These are phyloP conservation scores for Geotrichum candidum DNA, from an alignment of 1,139 yeast genomes.

Conservation along the genomic window DNA sequence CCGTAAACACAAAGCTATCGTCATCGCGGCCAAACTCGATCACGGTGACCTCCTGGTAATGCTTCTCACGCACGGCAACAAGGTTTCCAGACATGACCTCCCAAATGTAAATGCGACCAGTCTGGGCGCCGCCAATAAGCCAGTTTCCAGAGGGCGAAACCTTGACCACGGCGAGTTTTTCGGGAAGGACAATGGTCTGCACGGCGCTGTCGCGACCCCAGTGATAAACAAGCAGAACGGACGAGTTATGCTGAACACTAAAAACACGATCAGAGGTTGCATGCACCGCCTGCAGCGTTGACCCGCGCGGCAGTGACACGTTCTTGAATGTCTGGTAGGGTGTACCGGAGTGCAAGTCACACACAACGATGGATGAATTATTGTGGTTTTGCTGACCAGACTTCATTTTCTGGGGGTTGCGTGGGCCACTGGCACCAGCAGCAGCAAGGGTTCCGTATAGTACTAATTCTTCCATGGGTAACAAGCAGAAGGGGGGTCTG, in stretches of 20 bases:
- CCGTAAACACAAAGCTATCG: slow-evolving; percentile 64
- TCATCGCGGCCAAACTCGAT: slow-evolving; percentile 52
- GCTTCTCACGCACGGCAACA: slow-evolving; percentile 69
- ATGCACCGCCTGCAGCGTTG: slow-evolving; percentile 9
- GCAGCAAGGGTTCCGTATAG: slow-evolving; percentile 25
- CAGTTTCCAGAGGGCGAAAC: slow-evolving; percentile 46
- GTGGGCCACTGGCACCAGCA: slow-evolving; percentile 11
- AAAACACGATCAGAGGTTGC: slow-evolving; percentile 39
- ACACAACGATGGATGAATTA: slow-evolving; percentile 16
- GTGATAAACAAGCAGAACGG: slow-evolving; percentile 66
- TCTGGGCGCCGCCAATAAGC: slow-evolving; percentile 63
- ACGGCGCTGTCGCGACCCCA: slow-evolving; percentile 77
- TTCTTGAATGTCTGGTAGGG: slow-evolving; percentile 18
- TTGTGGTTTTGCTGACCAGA: slow-evolving; percentile 16
- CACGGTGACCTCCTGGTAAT: slow-evolving; percentile 68
- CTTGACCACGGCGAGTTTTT: slow-evolving; percentile 57
- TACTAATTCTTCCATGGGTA: slow-evolving; percentile 28
- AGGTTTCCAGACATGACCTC: slow-evolving; percentile 74
- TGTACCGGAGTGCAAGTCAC: slow-evolving; percentile 17
- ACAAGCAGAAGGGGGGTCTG: not conserved
- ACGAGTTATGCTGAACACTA: slow-evolving; percentile 61
- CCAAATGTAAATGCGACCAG: slow-evolving; percentile 82
- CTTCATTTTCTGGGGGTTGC: slow-evolving; percentile 13
- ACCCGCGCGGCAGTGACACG: slow-evolving; percentile 13
- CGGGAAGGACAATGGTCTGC: slow-evolving; percentile 84